Percentiles rank a stretch among this genome's conserved stretches.
Evolutionary conservation across 2,329 filamentous ascomycete genomes (phyloP).

Genomic region (Alternaria longipes): DNA sequence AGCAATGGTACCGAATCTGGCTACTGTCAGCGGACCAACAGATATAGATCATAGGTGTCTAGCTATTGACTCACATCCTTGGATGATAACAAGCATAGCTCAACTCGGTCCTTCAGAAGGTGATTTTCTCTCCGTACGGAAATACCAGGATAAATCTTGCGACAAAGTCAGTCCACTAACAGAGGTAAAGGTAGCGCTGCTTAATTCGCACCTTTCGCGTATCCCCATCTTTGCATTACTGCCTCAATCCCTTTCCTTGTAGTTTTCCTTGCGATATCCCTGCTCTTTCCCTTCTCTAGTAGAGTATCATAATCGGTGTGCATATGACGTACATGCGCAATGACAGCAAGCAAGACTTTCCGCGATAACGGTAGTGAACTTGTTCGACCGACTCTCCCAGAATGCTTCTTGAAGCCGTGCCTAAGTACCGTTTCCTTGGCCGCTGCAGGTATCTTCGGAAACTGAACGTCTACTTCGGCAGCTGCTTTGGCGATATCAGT

Average conservation of each 20-base stretch:
- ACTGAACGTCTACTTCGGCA: slow-evolving; percentile 50
- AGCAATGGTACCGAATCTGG: neutral
- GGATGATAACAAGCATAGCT: neutral
- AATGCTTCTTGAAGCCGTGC: slow-evolving; percentile 58
- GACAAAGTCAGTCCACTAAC: neutral
- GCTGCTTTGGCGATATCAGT: slow-evolving; percentile 30
- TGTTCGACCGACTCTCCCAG: slow-evolving; percentile 60
- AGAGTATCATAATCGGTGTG: slow-evolving; percentile 61
- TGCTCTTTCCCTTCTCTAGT: slow-evolving; percentile 20
- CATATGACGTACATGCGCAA: slow-evolving; percentile 60
- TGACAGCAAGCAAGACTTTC: slow-evolving; percentile 59
- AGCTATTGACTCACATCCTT: neutral
- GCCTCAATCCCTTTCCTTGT: slow-evolving; percentile 34
- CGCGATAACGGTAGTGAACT: slow-evolving; percentile 49
- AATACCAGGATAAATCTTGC: slow-evolving; percentile 14
- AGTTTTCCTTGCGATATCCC: slow-evolving; percentile 35
- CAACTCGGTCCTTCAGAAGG: neutral
- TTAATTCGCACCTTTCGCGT: slow-evolving; percentile 29
- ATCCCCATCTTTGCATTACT: slow-evolving; percentile 39
- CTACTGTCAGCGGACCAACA: neutral
- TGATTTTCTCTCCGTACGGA: neutral
- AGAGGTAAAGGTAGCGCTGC: slow-evolving; percentile 25
- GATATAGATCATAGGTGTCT: neutral
- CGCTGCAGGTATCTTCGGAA: slow-evolving; percentile 53
- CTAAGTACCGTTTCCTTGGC: slow-evolving; percentile 50